Evolutionary conservation across 2,329 filamentous ascomycete species (phyloP), one percentile per base, ranked within the genome.

Genomic region (Ustilaginoidea virens): DNA sequence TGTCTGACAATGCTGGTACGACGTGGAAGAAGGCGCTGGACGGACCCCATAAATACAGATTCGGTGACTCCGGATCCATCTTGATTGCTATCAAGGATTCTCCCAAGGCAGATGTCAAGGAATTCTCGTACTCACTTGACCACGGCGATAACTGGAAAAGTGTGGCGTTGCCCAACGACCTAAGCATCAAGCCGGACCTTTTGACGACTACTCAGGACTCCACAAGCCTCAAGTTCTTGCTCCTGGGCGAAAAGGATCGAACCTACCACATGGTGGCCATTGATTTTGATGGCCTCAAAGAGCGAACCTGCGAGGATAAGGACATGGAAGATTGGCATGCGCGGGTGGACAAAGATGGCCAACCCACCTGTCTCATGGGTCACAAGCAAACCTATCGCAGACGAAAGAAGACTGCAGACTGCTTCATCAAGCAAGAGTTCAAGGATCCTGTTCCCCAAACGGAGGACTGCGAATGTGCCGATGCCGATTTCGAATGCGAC

Each of bases 1-100:
- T 96, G 16, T 98, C 90, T 0, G 81, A 93, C 45, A 74, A 96
- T 52, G 87, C 86, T 13, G 90, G 90, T 23, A 56, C 82, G 35
- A 86, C 74, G 2, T 98, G 92, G 90, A 70, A 62, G 21, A 61
- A 74, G 46, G 69, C 75, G 1, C 64, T 81, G 5, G 63, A 85
- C 11, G 81, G 82, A 13, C 80, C 86, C 9, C 85, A 96, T 56
- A 90, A 92, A 50, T 98, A 92, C 52, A 86, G 94, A 46, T 92
- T 96, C 49, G 90, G 90, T 30, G 87, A 94, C 42, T 79, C 92
- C 39, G 90, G 90, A 2, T 85, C 85, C 11, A 69, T 98, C 13
- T 60, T 98, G 17, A 66, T 96, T 17, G 90, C 90, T 4, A 63
- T 96, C 21, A 66, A 69, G 36, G 81, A 93, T 42, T 81, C 77